Percentiles rank a stretch among this genome's conserved stretches.
Conservation (phyloP, 1,284 basidiomycete genomes). For the Meripilus lineatus region DNA sequence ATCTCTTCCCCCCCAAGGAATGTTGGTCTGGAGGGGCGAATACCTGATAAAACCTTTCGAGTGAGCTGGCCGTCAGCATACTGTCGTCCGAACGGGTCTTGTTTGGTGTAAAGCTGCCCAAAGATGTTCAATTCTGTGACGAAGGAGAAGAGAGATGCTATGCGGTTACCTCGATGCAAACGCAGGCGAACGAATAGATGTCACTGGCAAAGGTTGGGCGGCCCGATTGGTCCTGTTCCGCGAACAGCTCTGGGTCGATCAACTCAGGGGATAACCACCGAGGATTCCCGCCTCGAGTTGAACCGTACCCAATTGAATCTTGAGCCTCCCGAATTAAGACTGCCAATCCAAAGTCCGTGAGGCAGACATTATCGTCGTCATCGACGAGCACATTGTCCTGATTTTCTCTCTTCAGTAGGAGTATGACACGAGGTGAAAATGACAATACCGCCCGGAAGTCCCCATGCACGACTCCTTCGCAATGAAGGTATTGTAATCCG, state of each 20-base stretch:
- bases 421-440: too few relatives aligned
- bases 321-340: neutral
- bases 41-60: neutral
- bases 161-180: conserved; percentile 3
- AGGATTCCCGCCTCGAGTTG: conserved; percentile 6
- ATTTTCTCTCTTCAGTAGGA: too few relatives aligned
- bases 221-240: neutral
- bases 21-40: neutral
- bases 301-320: conserved; percentile 5
- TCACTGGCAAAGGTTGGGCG: conserved; percentile 3
- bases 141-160: neutral
- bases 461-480: neutral
- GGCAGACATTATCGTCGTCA: neutral
- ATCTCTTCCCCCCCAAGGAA: neutral
- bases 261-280: conserved; percentile 6
- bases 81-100: too few relatives aligned
- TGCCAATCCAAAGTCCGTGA: conserved; percentile 4
- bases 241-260: neutral
- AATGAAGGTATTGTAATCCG: neutral
- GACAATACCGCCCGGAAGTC: neutral
- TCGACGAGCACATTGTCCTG: conserved; percentile 5
- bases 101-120: neutral
- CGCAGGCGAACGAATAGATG: conserved; percentile 6
- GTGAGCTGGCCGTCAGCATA: neutral
- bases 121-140: neutral